A percentile compares a stretch with the other conserved stretches of the same genome.
phyloP scores from a whole-genome alignment of 495 filamentous ascomycete species.

The Neurospora tetrasperma region DNA sequence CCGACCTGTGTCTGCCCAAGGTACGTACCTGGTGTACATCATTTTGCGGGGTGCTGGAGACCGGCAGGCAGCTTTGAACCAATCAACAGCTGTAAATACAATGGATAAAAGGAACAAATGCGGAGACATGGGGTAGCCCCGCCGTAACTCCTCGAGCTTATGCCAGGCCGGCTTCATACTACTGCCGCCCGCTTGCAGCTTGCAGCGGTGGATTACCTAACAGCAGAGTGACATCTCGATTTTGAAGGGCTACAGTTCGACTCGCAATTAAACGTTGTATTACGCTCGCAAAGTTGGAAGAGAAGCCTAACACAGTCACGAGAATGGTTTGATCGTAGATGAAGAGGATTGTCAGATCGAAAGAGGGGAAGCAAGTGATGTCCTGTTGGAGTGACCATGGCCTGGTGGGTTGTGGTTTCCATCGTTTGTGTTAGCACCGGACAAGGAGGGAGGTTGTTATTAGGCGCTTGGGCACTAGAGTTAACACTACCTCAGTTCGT shows the following conservation, averaged over 20 bases:
- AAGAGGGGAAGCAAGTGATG: background rate
- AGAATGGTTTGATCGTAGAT: background rate
- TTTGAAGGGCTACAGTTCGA: background rate
- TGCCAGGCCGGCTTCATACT: background rate
- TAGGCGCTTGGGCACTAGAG: background rate
- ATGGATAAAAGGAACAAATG: background rate
- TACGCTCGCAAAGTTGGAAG: background rate
- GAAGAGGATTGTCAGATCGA: background rate
- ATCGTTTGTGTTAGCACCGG: background rate
- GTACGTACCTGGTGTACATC: background rate
- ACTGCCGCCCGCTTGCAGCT: background rate
- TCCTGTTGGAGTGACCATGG: background rate
- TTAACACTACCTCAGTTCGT: background rate
- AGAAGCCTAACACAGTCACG: background rate
- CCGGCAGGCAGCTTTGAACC: background rate
- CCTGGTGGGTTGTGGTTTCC: background rate
- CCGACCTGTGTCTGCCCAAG: background rate
- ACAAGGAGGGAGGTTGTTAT: background rate
- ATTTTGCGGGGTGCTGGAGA: background rate
- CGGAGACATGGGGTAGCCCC: background rate
- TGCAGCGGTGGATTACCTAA: background rate
- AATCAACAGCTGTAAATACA: background rate
- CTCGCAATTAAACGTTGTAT: background rate
- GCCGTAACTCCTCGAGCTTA: background rate
- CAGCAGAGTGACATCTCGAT: background rate